Base-by-base conservation (phyloP, 169 alveolate genomes). In the Plasmodium falciparum region DNA sequence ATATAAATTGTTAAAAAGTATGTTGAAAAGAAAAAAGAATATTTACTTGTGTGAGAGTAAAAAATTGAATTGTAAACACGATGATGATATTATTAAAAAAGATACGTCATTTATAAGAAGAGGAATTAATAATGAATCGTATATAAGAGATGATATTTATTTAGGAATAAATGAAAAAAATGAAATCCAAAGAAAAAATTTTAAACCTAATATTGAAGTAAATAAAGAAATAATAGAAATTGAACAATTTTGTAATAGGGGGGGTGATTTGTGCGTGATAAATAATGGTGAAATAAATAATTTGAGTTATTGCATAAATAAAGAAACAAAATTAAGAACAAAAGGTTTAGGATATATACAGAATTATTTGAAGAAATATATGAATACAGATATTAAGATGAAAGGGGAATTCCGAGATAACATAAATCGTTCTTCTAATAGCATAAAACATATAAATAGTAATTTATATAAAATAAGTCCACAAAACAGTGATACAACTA, bases 1-100 rank as follows among this genome's bases (percentile, higher is more conserved):
- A 59, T 78, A 78, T 43, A 78, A 78, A 78, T 45, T 54, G 9
- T 65, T 78, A 56, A 78, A 59, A 24, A 66, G 17, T 45, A 78
- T 78, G 65, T 65, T 78, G 59, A 66, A 66, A 52, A 78, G 67
- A 59, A 74, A 73, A 54, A 45, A 29, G 17, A 66, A 70, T 26
- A 54, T 56, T 13, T 69, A 78, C 43, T 20, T 66, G 1, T 50
- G 58, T 20, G 61, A 71, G 15, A 15, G 20, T 22, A 49, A 71
- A 71, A 50, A 17, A 12, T 9, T 71, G 52, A 71, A 49, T 11
- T 20, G n/a, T 20, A 50, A 7, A 50, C 49, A 24, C 13, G 5
- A 71, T 71, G 8, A 22, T 47, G 13, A 20, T 7, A 33, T 33
- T 33, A 33, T 5, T 33, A 50, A 50, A 26, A 71, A 50, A 71